These are phyloP conservation scores for Paracamarosporium sp. DNA, from an alignment of 2,329 filamentous ascomycete genomes.

Conservation along the genomic window DNA sequence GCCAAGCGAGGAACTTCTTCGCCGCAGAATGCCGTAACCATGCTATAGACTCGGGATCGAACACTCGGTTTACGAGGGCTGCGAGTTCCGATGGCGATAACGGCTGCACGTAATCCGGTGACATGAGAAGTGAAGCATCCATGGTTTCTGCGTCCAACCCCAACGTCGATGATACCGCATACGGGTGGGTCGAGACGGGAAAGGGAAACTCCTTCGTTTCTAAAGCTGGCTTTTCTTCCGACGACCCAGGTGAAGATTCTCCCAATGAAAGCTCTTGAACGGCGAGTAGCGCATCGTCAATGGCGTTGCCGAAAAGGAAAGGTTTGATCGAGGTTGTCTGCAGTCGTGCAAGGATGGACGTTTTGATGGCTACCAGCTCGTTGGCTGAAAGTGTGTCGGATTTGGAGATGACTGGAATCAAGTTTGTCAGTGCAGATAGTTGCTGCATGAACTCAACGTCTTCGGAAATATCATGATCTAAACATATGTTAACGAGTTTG, in stretches of 20 bases:
- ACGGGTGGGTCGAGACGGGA: conserved; percentile 59
- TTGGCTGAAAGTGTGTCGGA: conserved; percentile 71
- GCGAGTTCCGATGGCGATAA: conserved; percentile 77
- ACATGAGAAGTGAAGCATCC: conserved; percentile 94
- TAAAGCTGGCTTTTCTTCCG: conserved; percentile 6
- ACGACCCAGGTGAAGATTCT: conserved; percentile 9
- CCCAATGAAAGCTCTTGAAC: conserved; percentile 39
- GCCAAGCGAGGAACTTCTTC: conserved; percentile 80
- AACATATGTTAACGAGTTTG: conserved; percentile 26
- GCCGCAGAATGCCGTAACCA: conserved; percentile 85
- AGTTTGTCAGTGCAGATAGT: conserved; percentile 77
- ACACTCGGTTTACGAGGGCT: conserved; percentile 73
- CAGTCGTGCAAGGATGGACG: conserved; percentile 64
- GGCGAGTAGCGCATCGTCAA: conserved; percentile 43
- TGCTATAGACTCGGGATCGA: conserved; percentile 77
- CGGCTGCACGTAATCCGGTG: conserved; percentile 84
- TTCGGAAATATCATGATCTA: conserved; percentile 50
- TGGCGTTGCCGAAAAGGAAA: conserved; percentile 68
- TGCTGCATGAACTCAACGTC: conserved; percentile 77
- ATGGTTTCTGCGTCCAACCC: conserved; percentile 79
- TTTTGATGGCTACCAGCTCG: conserved; percentile 66
- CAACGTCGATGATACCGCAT: conserved; percentile 77
- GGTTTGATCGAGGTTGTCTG: conserved; percentile 64
- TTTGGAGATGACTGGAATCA: conserved; percentile 82
- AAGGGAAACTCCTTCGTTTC: conserved; percentile 37